Base-by-base conservation (phyloP, 805 yeast species). In the Teunomyces panamensis region DNA sequence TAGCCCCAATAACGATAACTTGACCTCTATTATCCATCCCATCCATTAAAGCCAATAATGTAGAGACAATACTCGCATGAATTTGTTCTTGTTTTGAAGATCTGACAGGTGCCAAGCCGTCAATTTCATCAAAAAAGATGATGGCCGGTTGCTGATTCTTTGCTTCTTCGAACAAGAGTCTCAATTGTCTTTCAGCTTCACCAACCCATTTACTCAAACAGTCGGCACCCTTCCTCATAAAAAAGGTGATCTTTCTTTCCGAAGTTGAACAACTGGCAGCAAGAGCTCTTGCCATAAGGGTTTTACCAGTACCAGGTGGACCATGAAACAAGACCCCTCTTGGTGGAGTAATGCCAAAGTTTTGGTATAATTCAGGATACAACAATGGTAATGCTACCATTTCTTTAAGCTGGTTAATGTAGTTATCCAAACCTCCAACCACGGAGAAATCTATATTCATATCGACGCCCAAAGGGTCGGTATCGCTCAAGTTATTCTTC, bases 21-120 rank as follows among this genome's bases (percentile, higher is more conserved):
- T 94, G 98, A 6, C 99, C 99, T 63, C 98, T 81, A 56, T 90
- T 90, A 64, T 92, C 98, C 98, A 94, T 94, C 58, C 99, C 99
- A 66, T 94, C 99, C 99, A 94, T 94, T 45, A 94, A 71, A 0
- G 99, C 98, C 53, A 94, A 78, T 58, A 94, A 71, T 0, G 99
- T 94, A 4, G 97, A 90, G 2, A 94, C 99, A 50, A 94, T 94
- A 52, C 96, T 87, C 3, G 99, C 97, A 67, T 94, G 99, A 50
- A 94, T 94, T 67, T 94, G 99, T 64, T 94, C 99, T 67, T 94
- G 99, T 54, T 92, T 92, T 0, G 97, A 88, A 0, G 96, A 88
- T 64, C 99, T 79, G 2, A 94, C 99, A 0, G 99, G 99, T 0
- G 99, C 99, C 55, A 94, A 73, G 39, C 99, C 99, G 68, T 94